phyloP scores from a whole-genome alignment of 1,139 yeast genomes.

The Debaryomycetaceae sp. region DNA sequence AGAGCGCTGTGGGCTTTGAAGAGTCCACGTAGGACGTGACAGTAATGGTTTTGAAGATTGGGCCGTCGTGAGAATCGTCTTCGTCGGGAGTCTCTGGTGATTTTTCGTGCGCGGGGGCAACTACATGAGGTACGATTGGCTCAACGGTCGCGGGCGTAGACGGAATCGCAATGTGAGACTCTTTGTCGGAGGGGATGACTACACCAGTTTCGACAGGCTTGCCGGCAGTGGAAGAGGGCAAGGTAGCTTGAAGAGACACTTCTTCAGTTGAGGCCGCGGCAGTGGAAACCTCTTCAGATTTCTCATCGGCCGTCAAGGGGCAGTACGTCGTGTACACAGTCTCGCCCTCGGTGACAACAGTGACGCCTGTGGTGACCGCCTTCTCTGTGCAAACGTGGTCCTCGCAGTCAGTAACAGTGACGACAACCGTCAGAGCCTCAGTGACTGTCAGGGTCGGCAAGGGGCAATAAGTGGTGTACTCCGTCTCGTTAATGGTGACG shows the following conservation, averaged over 20 bases:
- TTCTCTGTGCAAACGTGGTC: constrained; percentile 12
- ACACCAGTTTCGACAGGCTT: no score
- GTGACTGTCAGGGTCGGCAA: constrained; percentile 4
- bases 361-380: constrained; percentile 21
- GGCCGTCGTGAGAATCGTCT: no score
- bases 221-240: no score
- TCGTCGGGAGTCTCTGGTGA: no score
- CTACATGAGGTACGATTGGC: no score
- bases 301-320: constrained; percentile 7
- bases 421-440: constrained; percentile 9
- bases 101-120: no score
- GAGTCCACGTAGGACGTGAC: no score
- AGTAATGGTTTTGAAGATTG: no score
- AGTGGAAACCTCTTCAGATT: constrained; percentile 3
- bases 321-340: constrained; percentile 15
- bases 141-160: no score
- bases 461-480: constrained; percentile 14
- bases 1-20: no score
- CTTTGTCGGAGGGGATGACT: no score
- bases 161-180: no score
- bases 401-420: constrained; percentile 10
- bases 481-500: constrained; percentile 9
- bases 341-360: constrained; percentile 14
- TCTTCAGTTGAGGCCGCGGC: constrained; percentile 10
- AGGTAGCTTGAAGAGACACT: constrained; percentile 6